These are phyloP conservation scores for Cephaloascus albidus DNA, from an alignment of 805 yeast species.

Conservation along the genomic window DNA sequence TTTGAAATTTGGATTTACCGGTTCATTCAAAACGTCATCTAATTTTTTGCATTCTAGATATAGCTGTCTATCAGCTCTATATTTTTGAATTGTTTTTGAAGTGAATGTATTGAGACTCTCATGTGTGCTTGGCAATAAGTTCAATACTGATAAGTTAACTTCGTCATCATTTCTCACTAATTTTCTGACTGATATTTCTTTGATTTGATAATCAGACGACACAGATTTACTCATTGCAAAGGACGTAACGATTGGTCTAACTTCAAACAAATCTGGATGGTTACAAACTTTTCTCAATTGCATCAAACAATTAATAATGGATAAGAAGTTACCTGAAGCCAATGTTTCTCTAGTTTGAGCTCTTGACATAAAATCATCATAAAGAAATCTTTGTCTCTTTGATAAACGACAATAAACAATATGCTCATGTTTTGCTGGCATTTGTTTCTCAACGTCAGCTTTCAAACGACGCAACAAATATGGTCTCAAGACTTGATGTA, in stretches of 20 bases:
- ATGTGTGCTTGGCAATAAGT: slow-evolving; percentile 43
- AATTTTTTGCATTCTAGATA: slow-evolving; percentile 32
- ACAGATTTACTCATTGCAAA: slow-evolving; percentile 67
- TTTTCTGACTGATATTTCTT: slow-evolving; percentile 21
- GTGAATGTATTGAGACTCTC: slow-evolving; percentile 38
- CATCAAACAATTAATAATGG: slow-evolving; percentile 96
- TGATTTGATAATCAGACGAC: slow-evolving; percentile 32
- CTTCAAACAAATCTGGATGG: slow-evolving; percentile 94
- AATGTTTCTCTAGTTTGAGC: slow-evolving; percentile 92
- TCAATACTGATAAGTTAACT: slow-evolving; percentile 48
- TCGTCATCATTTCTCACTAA: slow-evolving; percentile 11
- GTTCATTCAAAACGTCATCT: slow-evolving; percentile 17
- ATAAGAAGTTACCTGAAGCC: slow-evolving; percentile 88
- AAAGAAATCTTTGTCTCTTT: slow-evolving; percentile 82
- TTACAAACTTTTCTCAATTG: slow-evolving; percentile 94
- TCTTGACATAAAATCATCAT: slow-evolving; percentile 95
- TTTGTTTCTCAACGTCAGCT: slow-evolving; percentile 95
- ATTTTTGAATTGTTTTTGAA: slow-evolving; percentile 27
- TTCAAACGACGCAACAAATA: slow-evolving; percentile 85
- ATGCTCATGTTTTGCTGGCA: slow-evolving; percentile 98
- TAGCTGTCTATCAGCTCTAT: slow-evolving; percentile 40
- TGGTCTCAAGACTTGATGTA: slow-evolving; percentile 92
- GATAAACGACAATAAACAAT: slow-evolving; percentile 86
- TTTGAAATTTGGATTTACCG: slow-evolving; percentile 16
- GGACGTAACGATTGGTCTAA: slow-evolving; percentile 88